Percentiles rank a stretch among this genome's conserved stretches.
phyloP scores from a whole-genome alignment of 2,329 filamentous ascomycete genomes.

The Venturia asperata region DNA sequence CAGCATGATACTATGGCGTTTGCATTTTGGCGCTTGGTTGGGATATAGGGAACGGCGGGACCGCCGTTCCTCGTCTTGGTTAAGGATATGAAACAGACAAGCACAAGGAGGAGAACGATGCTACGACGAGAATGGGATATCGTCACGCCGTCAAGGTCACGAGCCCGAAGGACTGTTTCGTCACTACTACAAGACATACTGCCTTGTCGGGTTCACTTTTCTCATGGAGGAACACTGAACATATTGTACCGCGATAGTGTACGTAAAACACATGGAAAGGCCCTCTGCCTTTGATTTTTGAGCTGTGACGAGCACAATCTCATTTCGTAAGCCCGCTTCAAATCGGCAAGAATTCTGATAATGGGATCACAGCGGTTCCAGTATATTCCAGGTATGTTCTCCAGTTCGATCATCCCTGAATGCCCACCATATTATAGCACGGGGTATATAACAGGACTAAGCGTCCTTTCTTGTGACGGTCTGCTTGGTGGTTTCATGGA shows the following conservation, averaged over 20 bases:
- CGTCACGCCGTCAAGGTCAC: neutral
- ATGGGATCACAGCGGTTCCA: neutral
- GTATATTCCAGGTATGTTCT: neutral
- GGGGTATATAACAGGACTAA: neutral
- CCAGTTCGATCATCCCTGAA: neutral
- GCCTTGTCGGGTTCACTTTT: neutral
- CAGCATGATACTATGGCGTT: constrained; percentile 2
- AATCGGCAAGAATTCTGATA: neutral
- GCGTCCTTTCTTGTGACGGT: neutral
- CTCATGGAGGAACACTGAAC: constrained; percentile 1
- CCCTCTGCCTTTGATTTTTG: neutral
- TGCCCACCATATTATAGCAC: neutral
- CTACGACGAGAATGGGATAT: neutral
- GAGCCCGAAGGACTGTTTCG: neutral
- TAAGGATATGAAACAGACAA: neutral
- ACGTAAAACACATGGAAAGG: constrained; percentile 9
- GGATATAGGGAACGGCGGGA: neutral
- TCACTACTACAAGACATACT: neutral
- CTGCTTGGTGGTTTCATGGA: neutral
- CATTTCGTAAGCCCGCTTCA: neutral
- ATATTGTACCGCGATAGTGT: constrained; percentile 2
- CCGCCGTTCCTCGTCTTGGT: neutral
- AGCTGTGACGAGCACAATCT: neutral
- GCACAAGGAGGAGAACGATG: neutral
- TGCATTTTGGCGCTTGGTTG: neutral